A percentile compares a stretch with the other conserved stretches of the same genome.
Conservation (phyloP, 495 filamentous ascomycete species). For the Aspergillus steynii region DNA sequence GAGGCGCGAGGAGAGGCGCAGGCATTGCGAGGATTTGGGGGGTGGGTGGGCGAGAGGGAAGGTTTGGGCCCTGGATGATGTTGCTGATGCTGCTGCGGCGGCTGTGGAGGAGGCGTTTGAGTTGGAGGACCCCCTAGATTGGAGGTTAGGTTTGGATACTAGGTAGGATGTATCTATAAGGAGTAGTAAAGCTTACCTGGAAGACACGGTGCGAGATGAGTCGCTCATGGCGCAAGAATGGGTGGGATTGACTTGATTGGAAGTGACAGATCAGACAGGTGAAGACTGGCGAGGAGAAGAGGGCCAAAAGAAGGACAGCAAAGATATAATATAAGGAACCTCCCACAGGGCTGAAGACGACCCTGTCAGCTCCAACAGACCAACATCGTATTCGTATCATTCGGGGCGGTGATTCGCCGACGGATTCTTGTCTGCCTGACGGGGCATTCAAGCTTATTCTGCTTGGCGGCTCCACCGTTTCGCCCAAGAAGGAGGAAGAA, state of each 20-base stretch:
- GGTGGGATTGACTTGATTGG: not conserved
- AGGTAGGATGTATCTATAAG: not conserved
- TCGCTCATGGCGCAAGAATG: not conserved
- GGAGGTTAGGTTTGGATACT: not conserved
- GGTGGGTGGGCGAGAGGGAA: conserved; percentile 41
- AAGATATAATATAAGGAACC: not conserved
- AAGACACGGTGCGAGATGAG: not conserved
- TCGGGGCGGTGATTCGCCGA: conserved; percentile 2
- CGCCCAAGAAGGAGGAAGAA: not conserved
- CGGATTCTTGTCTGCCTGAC: not conserved
- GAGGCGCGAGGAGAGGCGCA: conserved; percentile 35
- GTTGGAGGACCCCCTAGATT: not conserved
- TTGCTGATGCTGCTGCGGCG: conserved; percentile 14
- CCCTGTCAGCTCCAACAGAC: no score
- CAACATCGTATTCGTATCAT: conserved; percentile 11
- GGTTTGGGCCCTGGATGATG: conserved; percentile 24
- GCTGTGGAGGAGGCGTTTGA: conserved; percentile 1
- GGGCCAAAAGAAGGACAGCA: not conserved
- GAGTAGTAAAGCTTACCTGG: not conserved
- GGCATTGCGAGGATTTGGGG: conserved; percentile 28
- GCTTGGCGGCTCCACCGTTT: not conserved
- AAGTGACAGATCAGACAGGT: not conserved
- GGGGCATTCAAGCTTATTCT: conserved; percentile 5
- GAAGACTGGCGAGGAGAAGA: not conserved
- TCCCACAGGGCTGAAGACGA: not conserved